Base-by-base conservation (phyloP, 176 grass and related monocot genomes). In the Pharus latifolius region DNA sequence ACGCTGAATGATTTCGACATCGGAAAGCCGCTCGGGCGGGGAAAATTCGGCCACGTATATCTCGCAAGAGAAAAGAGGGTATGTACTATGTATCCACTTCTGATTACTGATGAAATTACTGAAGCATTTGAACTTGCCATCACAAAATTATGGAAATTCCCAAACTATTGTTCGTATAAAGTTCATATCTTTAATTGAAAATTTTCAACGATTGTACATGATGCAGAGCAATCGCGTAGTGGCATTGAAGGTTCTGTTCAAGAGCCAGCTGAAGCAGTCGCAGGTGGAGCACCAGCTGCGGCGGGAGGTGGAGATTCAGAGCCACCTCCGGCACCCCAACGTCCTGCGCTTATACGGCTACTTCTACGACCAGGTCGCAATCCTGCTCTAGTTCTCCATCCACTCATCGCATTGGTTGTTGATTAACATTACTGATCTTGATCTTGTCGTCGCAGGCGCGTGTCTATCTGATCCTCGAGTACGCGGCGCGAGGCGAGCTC, bases 41-140 rank as follows among this genome's bases (percentile, higher is more conserved):
- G 95, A 17, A 99, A 99, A 31, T 99, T 99, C 44, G 95, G 95
- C 33, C 95, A 99, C 51, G 95, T 99, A 5, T 99, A 91, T 46
- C 35, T 99, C 40, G 90, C 95, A 62, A 91, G 82, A 78, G 95
- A 99, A 77, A 99, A 91, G 22, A 91, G 63, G 76, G 95, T 94
- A 52, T 49, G n/a, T n/a, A n/a, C n/a, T n/a, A n/a, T n/a, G n/a
- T n/a, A n/a, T n/a, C n/a, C n/a, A n/a, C n/a, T n/a, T n/a, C n/a
- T n/a, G n/a, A n/a, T n/a, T n/a, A n/a, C n/a, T n/a, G n/a, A n/a
- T n/a, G n/a, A n/a, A n/a, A n/a, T n/a, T n/a, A n/a, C n/a, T n/a
- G n/a, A n/a, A n/a, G n/a, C n/a, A n/a, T n/a, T n/a, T n/a, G n/a
- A n/a, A n/a, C n/a, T n/a, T n/a, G n/a, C 52, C 55, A 57, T 40